These are phyloP conservation scores for Imleria badia DNA, from an alignment of 768 basidiomycete genomes.

Conservation along the genomic window DNA sequence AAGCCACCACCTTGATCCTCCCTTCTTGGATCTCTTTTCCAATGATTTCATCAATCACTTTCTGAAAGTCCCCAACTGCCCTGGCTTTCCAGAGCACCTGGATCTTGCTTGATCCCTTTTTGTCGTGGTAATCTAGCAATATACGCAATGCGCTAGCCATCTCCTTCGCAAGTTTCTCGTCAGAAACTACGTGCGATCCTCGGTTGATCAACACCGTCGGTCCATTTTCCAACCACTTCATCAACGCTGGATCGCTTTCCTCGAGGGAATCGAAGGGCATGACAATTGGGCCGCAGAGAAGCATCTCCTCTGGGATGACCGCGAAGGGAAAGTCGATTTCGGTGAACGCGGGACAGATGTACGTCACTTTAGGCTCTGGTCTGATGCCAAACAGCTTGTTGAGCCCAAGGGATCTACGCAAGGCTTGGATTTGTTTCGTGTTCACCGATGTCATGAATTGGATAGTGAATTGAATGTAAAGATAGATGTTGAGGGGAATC, in stretches of 20 bases:
- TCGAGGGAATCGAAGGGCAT: constrained; percentile 3
- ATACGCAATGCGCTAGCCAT: neutral
- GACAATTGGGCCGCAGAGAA: constrained; percentile 5
- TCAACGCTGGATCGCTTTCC: neutral
- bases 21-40: constrained; percentile 2
- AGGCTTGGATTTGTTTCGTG: neutral
- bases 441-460: neutral
- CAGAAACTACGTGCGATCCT: neutral
- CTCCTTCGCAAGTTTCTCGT: neutral
- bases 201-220: constrained; percentile 9
- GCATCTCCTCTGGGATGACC: constrained; percentile 4
- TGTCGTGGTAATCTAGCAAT: neutral
- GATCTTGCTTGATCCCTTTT: neutral
- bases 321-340: constrained; percentile 1
- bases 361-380: neutral
- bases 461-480: neutral
- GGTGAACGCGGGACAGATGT: neutral
- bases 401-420: neutral
- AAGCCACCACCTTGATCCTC: neutral
- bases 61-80: neutral
- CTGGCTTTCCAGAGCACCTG: constrained; percentile 14
- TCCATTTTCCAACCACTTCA: constrained; percentile 2
- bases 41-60: neutral
- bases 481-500: constrained; percentile 3
- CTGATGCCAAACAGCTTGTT: neutral